A percentile compares a stretch with the other conserved stretches of the same genome.
Evolutionary conservation across 257 asterid species (phyloP).

Genomic region (Prunella vulgaris): DNA sequence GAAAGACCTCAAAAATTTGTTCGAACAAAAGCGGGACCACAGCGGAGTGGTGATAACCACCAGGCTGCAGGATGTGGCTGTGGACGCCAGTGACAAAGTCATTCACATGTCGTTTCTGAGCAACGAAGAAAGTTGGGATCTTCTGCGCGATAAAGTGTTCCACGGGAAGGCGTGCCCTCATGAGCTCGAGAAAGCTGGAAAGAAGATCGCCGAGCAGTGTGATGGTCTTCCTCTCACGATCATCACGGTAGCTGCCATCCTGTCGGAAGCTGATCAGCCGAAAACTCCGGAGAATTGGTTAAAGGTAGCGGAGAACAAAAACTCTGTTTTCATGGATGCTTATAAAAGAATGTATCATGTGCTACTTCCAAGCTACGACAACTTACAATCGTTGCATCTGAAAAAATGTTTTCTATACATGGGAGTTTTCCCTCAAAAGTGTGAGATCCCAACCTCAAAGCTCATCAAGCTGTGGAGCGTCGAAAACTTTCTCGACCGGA

Average conservation of each 20-base stretch:
- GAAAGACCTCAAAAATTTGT: neutral
- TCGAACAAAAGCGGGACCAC: too few relatives aligned
- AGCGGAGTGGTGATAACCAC: neutral
- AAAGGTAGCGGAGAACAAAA: neutral
- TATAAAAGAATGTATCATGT: neutral
- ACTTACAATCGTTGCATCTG: neutral
- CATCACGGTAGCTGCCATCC: too few relatives aligned
- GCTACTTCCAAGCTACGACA: constrained; percentile 8
- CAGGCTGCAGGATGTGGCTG: neutral
- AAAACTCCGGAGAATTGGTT: neutral
- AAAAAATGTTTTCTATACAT: too few relatives aligned
- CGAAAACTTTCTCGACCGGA: neutral
- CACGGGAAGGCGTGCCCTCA: too few relatives aligned
- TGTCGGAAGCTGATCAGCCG: neutral
- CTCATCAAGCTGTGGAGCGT: neutral
- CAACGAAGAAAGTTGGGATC: neutral
- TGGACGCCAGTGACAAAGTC: neutral
- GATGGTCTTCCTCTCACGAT: too few relatives aligned
- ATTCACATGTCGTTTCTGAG: neutral
- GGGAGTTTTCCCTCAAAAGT: too few relatives aligned
- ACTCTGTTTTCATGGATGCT: neutral
- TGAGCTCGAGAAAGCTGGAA: too few relatives aligned
- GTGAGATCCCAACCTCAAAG: too few relatives aligned
- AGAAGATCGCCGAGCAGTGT: too few relatives aligned
- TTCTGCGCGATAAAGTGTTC: too few relatives aligned